Evolutionary conservation across 1,284 basidiomycete species (phyloP), one percentile per base, ranked within the genome.

Genomic region (Leccinum griseonigrum): DNA sequence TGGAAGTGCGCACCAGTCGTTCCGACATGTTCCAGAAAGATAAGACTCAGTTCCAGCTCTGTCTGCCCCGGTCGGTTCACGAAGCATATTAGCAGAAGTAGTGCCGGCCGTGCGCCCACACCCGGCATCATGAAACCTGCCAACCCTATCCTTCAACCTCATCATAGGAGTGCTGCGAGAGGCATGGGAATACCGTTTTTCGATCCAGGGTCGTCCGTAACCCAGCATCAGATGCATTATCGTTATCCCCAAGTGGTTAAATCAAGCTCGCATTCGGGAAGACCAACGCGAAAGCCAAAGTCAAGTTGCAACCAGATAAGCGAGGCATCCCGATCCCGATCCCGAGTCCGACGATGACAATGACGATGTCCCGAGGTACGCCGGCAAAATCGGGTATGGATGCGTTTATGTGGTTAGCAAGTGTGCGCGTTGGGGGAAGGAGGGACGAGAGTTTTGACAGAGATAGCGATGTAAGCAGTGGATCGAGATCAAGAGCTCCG

Each of bases 51-150:
- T 64, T 54, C 81, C 71, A 61, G 81, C 69, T 54, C 72, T 91
- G 3, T 90, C 87, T n/a, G 87, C 85, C 1, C 89, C 88, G 0
- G 76, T 88, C 5, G 87, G 87, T 6, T 78, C 82, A 60, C 84
- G 88, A 54, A 78, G 81, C 0, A 89, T 91, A 64, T 76, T 91
- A 2, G 86, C 85, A 0, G 87, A 87, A 73, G 86, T 90, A 5
- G 88, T 26, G 85, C 88, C 0, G 79, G 81, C 8, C 75, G 78
- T 0, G 80, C 79, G 1, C 77, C 77, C 14, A 73, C 69, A 22
- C 59, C 65, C n/a, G 60, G 61, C 7, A 38, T 18, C 3, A 70
- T 61, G 60, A 74, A 60, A 65, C 63, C 62, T 28, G 61, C 60
- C 51, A 72, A 78, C 53, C 77, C 77, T 4, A 75, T 79, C 26